phyloP scores from a whole-genome alignment of 2,329 filamentous ascomycete species.

The Pseudocercospora pini-densiflorae region DNA sequence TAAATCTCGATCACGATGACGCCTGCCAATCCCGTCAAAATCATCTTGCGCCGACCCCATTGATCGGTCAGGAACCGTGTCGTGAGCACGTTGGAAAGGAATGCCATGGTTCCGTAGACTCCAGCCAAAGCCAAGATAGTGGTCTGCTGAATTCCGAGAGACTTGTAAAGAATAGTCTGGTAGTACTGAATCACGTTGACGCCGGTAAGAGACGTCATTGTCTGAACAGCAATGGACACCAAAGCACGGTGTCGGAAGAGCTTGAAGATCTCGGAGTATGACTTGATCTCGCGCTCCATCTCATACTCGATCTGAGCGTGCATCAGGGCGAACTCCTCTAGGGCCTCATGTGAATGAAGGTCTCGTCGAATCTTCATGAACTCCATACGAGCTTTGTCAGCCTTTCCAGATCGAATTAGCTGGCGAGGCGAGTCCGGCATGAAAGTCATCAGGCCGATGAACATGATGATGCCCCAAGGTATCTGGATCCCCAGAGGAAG shows the following conservation, averaged over 20 bases:
- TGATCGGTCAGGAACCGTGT: conserved; percentile 60
- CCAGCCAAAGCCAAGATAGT: conserved; percentile 59
- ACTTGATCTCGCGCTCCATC: conserved; percentile 59
- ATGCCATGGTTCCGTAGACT: conserved; percentile 60
- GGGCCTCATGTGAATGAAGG: conserved; percentile 48
- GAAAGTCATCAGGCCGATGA: conserved; percentile 58
- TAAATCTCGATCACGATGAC: conserved; percentile 64
- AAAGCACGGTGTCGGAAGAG: conserved; percentile 58
- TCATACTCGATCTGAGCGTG: conserved; percentile 56
- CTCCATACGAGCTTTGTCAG: conserved; percentile 54
- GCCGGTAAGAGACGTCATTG: conserved; percentile 61
- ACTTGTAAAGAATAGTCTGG: conserved; percentile 58
- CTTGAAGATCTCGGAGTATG: conserved; percentile 57
- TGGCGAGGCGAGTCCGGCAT: conserved; percentile 62
- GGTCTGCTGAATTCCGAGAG: conserved; percentile 55
- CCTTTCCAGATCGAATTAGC: conserved; percentile 55
- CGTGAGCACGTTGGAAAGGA: conserved; percentile 56
- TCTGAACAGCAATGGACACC: conserved; percentile 61
- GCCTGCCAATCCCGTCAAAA: conserved; percentile 57
- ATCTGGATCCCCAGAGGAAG: conserved; percentile 60
- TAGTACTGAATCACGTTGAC: conserved; percentile 60
- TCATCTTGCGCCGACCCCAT: conserved; percentile 65
- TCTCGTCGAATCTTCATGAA: conserved; percentile 56
- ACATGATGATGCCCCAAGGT: conserved; percentile 61
- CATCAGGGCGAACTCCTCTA: conserved; percentile 61